Percentiles rank a stretch among this genome's conserved stretches.
Evolutionary conservation across 306 rosid species (phyloP).

Genomic region (Quercus agrifolia): DNA sequence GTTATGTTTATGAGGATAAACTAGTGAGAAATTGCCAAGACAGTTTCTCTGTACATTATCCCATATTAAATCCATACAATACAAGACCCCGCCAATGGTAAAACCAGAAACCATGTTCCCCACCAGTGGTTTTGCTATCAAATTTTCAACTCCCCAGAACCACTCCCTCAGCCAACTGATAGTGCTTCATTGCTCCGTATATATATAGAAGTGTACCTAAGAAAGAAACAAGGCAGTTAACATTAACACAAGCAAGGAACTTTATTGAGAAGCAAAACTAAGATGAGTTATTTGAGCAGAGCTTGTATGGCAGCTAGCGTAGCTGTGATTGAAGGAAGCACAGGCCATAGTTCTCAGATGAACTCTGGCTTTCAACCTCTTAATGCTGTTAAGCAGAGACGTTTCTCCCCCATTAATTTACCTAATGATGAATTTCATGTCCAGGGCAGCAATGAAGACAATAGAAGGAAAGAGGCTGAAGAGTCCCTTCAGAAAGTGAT

Average conservation of each 20-base stretch:
- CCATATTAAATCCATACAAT: neutral
- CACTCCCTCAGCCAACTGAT: conserved; percentile 5
- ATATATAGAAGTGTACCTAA: neutral
- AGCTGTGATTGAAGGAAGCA: neutral
- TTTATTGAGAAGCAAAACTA: neutral
- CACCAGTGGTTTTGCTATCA: neutral
- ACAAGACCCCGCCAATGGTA: conserved; percentile 18
- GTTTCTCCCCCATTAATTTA: neutral
- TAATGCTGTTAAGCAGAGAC: neutral
- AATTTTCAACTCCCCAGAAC: neutral
- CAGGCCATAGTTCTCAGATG: neutral
- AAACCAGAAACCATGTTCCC: conserved; percentile 14
- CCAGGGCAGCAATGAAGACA: neutral
- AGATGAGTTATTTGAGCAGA: conserved; percentile 12
- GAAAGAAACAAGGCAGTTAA: neutral
- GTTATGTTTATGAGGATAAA: neutral
- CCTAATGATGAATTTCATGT: neutral
- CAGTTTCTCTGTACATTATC: neutral
- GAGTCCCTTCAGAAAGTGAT: conserved; percentile 30
- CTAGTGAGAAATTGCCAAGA: neutral
- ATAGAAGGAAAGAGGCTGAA: conserved; percentile 1
- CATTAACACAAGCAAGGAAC: neutral
- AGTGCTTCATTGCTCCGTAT: neutral
- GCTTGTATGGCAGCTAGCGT: neutral
- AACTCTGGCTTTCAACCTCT: neutral